Percentiles rank a stretch among this genome's conserved stretches.
phyloP scores from a whole-genome alignment of 257 asterid species.

The Scutellaria baicalensis region DNA sequence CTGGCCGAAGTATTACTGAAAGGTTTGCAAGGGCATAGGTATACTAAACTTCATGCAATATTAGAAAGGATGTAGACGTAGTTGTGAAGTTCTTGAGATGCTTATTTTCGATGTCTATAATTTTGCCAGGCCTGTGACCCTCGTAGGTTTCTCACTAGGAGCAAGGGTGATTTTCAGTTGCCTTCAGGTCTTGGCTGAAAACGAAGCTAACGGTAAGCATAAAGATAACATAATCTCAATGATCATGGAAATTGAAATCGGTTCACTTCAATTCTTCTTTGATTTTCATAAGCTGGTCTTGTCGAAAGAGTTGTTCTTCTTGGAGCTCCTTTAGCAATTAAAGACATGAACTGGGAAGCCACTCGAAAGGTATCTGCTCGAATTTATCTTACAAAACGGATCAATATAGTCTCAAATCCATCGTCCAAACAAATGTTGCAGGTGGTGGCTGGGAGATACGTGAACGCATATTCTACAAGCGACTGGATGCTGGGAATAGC shows the following conservation, averaged over 20 bases:
- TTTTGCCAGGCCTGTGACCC: constrained; percentile 91
- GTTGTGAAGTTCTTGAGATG: not conserved
- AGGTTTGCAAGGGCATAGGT: constrained; percentile 92
- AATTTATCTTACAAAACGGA: not conserved
- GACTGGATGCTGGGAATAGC: constrained; percentile 99
- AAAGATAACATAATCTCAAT: too few species aligned
- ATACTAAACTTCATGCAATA: constrained; percentile 7
- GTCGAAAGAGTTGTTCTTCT: constrained; percentile 93
- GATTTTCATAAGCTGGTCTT: constrained; percentile 52
- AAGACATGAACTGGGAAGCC: constrained; percentile 86
- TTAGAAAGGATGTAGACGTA: not conserved
- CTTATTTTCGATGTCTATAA: constrained; percentile 8
- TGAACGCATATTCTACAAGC: constrained; percentile 70
- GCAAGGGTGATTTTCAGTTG: constrained; percentile 89
- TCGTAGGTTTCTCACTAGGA: constrained; percentile 93
- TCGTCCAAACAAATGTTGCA: constrained; percentile 17
- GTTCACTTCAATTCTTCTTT: constrained; percentile 2
- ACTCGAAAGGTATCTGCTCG: constrained; percentile 57
- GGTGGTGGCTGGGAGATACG: constrained; percentile 96
- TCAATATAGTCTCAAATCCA: not conserved
- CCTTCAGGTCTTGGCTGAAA: constrained; percentile 74
- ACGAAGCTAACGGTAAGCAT: constrained; percentile 46
- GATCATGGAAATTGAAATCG: not conserved
- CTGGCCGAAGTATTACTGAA: constrained; percentile 81
- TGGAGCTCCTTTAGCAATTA: constrained; percentile 86